phyloP scores from a whole-genome alignment of 768 basidiomycete species.

The Tricholomella constricta region DNA sequence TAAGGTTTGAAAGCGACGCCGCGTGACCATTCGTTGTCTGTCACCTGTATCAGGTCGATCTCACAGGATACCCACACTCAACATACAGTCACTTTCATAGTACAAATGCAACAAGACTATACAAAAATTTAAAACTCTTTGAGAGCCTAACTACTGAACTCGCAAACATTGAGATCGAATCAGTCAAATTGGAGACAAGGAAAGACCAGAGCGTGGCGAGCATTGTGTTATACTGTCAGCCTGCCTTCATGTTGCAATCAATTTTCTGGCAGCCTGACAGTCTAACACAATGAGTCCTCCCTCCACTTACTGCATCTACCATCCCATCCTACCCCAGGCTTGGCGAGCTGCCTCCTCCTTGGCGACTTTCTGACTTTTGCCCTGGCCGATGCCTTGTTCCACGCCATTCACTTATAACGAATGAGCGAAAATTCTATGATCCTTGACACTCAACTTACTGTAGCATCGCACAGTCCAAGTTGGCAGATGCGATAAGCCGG shows the following conservation, averaged over 20 bases:
- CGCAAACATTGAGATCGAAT: not conserved
- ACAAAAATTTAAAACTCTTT: not conserved
- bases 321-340: conserved; percentile 55
- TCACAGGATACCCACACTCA: not conserved
- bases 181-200: not conserved
- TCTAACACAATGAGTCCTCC: conserved; percentile 15
- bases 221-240: conserved; percentile 20
- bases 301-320: conserved; percentile 34
- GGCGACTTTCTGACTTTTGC: conserved; percentile 64
- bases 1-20: not conserved
- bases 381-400: conserved; percentile 51
- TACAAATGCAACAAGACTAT: not conserved
- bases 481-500: conserved; percentile 56
- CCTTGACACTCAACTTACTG: conserved; percentile 36
- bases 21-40: not conserved
- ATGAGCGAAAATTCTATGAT: conserved; percentile 1
- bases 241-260: conserved; percentile 12
- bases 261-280: conserved; percentile 19
- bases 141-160: not conserved
- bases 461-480: conserved; percentile 57
- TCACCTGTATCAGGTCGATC: not conserved
- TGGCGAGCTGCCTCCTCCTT: conserved; percentile 69
- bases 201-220: conserved; percentile 6
- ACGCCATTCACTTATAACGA: conserved; percentile 46
- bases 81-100: not conserved